phyloP scores from a whole-genome alignment of 805 yeast genomes.

The Yarrowia sp. region DNA sequence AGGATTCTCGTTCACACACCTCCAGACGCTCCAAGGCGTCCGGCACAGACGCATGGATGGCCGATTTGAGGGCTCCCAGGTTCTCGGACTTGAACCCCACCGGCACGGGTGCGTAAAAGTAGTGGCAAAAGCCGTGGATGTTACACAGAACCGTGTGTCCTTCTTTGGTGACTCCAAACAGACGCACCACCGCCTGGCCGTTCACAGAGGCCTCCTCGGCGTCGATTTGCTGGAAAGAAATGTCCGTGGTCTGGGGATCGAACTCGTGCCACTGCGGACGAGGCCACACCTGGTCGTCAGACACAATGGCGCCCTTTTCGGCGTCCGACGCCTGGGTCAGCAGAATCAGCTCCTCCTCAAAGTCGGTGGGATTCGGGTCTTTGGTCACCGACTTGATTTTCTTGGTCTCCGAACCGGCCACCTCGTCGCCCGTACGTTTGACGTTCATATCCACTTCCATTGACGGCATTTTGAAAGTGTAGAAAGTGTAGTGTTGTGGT shows the following conservation, averaged over 20 bases:
- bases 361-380: conserved; percentile 53
- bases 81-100: conserved; percentile 68
- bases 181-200: conserved; percentile 66
- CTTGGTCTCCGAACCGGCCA: conserved; percentile 4
- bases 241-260: conserved; percentile 58
- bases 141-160: conserved; percentile 92
- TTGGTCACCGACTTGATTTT: conserved; percentile 16
- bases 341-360: conserved; percentile 59
- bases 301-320: conserved; percentile 42
- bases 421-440: conserved; percentile 25
- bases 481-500: neutral
- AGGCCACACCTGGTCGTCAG: conserved; percentile 56
- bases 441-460: conserved; percentile 37
- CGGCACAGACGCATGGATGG: conserved; percentile 51
- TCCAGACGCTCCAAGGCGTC: conserved; percentile 71
- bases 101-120: conserved; percentile 92
- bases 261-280: conserved; percentile 62
- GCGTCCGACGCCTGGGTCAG: conserved; percentile 54
- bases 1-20: conserved; percentile 74
- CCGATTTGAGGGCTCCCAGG: conserved; percentile 58
- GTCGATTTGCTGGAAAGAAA: conserved; percentile 89
- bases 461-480: conserved; percentile 18
- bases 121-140: conserved; percentile 87
- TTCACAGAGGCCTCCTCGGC: conserved; percentile 82
- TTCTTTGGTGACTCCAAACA: conserved; percentile 86